These are phyloP conservation scores for Pleurotus citrinopileatus DNA, from an alignment of 768 basidiomycete species.

Conservation along the genomic window DNA sequence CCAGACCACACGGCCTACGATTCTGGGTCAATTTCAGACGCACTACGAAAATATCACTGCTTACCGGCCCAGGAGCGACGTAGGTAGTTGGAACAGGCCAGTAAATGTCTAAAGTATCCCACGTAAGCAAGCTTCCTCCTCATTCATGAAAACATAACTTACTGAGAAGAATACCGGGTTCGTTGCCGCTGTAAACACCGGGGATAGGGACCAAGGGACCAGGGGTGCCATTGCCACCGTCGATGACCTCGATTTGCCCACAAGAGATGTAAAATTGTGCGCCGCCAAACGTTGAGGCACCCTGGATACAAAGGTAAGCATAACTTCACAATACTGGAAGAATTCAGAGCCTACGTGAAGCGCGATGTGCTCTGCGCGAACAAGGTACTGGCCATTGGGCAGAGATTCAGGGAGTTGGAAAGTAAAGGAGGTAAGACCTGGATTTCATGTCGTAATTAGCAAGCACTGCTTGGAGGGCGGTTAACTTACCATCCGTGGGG, in stretches of 20 bases:
- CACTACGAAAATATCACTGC: not conserved
- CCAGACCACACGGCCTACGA: constrained; percentile 21
- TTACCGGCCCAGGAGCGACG: constrained; percentile 23
- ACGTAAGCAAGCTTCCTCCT: not conserved
- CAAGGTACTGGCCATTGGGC: constrained; percentile 30
- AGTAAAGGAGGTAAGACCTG: constrained; percentile 26
- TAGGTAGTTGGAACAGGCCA: constrained; percentile 17
- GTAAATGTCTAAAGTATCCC: constrained; percentile 5
- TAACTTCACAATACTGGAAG: constrained; percentile 27
- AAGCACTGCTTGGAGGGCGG: not conserved
- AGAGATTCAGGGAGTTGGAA: constrained; percentile 35
- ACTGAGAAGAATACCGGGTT: not conserved
- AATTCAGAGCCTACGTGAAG: not conserved
- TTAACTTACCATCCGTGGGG: constrained; percentile 40
- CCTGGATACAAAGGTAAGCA: constrained; percentile 34
- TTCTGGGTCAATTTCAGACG: not conserved
- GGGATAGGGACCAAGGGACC: constrained; percentile 33
- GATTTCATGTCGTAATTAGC: not conserved
- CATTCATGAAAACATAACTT: not conserved
- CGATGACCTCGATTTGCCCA: constrained; percentile 37
- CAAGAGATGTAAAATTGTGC: constrained; percentile 36
- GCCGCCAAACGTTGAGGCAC: constrained; percentile 37
- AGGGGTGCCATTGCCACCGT: constrained; percentile 35
- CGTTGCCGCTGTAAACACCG: constrained; percentile 33
- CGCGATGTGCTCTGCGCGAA: not conserved